Base-by-base conservation (phyloP, 495 filamentous ascomycete genomes). In the Aspergillus diversus region DNA sequence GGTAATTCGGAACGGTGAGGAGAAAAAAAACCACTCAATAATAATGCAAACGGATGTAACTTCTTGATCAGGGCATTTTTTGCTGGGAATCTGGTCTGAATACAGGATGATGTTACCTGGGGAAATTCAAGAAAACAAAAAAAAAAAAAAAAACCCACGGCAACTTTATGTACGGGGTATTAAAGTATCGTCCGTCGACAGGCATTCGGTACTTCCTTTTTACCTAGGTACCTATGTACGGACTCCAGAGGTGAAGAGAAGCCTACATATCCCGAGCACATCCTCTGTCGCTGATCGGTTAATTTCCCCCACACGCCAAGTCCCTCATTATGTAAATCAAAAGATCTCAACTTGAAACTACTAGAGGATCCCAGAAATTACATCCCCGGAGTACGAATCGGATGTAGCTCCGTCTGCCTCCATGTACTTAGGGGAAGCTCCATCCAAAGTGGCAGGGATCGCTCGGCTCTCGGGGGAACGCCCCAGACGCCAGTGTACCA, bases 231-330 rank as follows among this genome's bases (percentile, higher is more conserved):
- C 7, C 39, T 34, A 16, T n/a, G n/a, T 31, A 2, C 46, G 7
- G 4, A 6, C 46, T 8, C 17, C 46, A 2, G 21, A 27, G 21
- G 21, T 27, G 21, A 27, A 27, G 21, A 27, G 21, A 49, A 35
- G 1, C 46, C 21, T 34, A 43, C 12, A 50, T 42, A 15, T 52
- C 34, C 17, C 57, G 34, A 42, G 27, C 51, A 31, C 11, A 11
- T 54, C 17, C 39, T 43, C 12, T 63, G 46, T 42, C 46, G 2
- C 34, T 35, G 47, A 33, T 54, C 60, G 55, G 68, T 71, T 71
- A 66, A 68, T 61, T 71, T 66, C 63, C 69, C 71, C 74, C 72
- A 75, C 72, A 74, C 69, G 66, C 69, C 72, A 72, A 73, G 69
- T 69, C 54, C 48, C 37, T 32, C 34, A 62, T 49, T 33, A 21